Evolutionary conservation across 441 rosid genomes (phyloP), one percentile per base, ranked within the genome.

Genomic region (Pelargonium cotyledonis): DNA sequence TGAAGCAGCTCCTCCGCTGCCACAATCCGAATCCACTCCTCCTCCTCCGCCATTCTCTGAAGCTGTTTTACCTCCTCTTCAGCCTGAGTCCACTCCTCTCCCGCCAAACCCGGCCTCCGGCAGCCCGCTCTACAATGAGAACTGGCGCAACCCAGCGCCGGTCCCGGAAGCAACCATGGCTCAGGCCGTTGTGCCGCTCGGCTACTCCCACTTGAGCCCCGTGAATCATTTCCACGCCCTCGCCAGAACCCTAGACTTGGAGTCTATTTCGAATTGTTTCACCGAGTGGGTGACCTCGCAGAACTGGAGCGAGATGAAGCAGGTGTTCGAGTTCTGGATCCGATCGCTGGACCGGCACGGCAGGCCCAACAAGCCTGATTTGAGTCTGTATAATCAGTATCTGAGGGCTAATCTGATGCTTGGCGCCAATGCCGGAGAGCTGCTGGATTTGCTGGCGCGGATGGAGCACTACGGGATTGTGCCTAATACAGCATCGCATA

Each of bases 71-170:
- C 70, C 40, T 7, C 68, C 68, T 0, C 55, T 26, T 35, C 38
- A n/a, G 57, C 5, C 18, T 5, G 57, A 49, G 10, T 49, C 16
- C 57, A 71, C 89, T 0, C 86, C 94, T 47, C 90, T 94, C 47
- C 98, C 98, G 2, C 95, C 98, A 0, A 94, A 87, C 72, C 96
- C 97, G 0, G 90, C 94, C 5, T 77, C 96, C 21, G 97, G 96
- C 47, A 88, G 96, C 73, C 96, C 96, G 0, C 81, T 89, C 58
- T 93, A 91, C 78, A 81, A 77, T 23, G 91, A 90, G 69, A 86
- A 86, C 72, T 94, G 96, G 96, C 85, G 99, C 7, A 85, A 55
- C 75, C 94, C 92, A 40, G 74, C 76, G 57, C 83, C 83, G 0
- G 69, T 58, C 60, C 41, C 75, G 5, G 53, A 46, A 55, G 65